Evolutionary conservation across 75 land plant species (phyloP).

Genomic region (Pseudotsuga menziesii): DNA sequence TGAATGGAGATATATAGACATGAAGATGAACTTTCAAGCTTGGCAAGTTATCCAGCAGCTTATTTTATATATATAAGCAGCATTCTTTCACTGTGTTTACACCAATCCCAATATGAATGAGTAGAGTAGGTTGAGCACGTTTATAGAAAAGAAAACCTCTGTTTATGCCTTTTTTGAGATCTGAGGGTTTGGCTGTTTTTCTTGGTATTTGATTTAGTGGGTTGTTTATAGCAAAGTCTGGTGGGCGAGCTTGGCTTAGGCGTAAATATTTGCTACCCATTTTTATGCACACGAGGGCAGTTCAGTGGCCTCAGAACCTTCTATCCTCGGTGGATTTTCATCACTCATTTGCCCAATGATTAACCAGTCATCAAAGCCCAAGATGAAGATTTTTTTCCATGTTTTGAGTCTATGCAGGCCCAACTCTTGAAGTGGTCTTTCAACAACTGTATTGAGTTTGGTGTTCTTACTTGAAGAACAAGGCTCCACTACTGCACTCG

Average conservation of each 20-base stretch:
- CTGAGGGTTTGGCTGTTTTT: not conserved
- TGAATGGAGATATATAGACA: not conserved
- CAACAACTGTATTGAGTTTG: not conserved
- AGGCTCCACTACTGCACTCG: not conserved
- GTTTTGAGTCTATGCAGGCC: not conserved
- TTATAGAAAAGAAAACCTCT: not conserved
- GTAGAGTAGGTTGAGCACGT: not conserved
- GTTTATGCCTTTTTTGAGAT: not conserved
- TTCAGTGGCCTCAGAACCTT: not conserved
- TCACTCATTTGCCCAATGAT: not conserved
- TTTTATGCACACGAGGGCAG: not conserved
- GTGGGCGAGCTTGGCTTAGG: not conserved
- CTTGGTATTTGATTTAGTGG: not conserved
- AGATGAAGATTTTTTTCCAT: not conserved
- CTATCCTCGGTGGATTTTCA: not conserved
- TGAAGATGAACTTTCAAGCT: not conserved
- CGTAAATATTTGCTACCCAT: not conserved
- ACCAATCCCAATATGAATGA: not conserved
- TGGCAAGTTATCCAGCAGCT: not conserved
- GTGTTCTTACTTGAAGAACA: not conserved
- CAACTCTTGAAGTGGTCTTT: not conserved
- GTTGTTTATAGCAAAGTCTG: slow-evolving; percentile 3
- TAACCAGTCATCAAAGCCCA: not conserved
- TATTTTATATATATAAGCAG: not conserved
- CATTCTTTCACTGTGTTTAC: not conserved